phyloP scores from a whole-genome alignment of 306 rosid genomes.

The Acacia melanoxylon region DNA sequence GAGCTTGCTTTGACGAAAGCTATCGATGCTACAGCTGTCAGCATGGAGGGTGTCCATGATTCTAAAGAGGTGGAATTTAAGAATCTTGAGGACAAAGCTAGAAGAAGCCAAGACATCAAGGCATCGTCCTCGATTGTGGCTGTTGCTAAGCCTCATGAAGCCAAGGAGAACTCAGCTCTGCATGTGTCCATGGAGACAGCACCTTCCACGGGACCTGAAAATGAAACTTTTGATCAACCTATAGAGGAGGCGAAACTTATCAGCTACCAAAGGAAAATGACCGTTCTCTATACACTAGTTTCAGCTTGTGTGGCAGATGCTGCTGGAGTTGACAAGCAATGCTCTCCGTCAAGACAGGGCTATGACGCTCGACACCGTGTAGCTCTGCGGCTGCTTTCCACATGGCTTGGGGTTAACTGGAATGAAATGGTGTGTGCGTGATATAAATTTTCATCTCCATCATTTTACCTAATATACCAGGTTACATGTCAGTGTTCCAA shows the following conservation, averaged over 20 bases:
- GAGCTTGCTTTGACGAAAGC: slow-evolving; percentile 70
- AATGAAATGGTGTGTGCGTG: slow-evolving; percentile 70
- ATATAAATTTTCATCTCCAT: slow-evolving; percentile 30
- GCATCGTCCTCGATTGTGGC: slow-evolving; percentile 37
- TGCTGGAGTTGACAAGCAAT: slow-evolving; percentile 43
- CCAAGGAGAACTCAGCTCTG: slow-evolving; percentile 28
- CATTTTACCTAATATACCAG: slow-evolving; percentile 21
- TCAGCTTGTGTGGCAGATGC: slow-evolving; percentile 84
- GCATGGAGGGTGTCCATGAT: slow-evolving; percentile 43
- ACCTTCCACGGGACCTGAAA: slow-evolving; percentile 32
- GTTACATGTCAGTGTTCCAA: slow-evolving; percentile 27
- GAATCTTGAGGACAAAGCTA: slow-evolving; percentile 43
- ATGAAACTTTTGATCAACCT: slow-evolving; percentile 40
- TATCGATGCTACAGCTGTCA: slow-evolving; percentile 49
- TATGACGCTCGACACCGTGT: slow-evolving; percentile 94
- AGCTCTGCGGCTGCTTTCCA: slow-evolving; percentile 70
- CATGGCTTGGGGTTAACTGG: slow-evolving; percentile 85
- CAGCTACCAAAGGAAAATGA: slow-evolving; percentile 73
- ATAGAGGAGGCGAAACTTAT: slow-evolving; percentile 61
- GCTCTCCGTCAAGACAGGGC: slow-evolving; percentile 57
- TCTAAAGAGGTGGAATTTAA: slow-evolving; percentile 40
- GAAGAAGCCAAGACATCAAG: not conserved
- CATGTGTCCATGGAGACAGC: slow-evolving; percentile 28
- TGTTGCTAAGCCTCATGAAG: slow-evolving; percentile 25
- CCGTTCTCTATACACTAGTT: slow-evolving; percentile 73